Evolutionary conservation across 176 grass and related monocot genomes (phyloP).

Genomic region (Ampelocalamus luodianensis): DNA sequence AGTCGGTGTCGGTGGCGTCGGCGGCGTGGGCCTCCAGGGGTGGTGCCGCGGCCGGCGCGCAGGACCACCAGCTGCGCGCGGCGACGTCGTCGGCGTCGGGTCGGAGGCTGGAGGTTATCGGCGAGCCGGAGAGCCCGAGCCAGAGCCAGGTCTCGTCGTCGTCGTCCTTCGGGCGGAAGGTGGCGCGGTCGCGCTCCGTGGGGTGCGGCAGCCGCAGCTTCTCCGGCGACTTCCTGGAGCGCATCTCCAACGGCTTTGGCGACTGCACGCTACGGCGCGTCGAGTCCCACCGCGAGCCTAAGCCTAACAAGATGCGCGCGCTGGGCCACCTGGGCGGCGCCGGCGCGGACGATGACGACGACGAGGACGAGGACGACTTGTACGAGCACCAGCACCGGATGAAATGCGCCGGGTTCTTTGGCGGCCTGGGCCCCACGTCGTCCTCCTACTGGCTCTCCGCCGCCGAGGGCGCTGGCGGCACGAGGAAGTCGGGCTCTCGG

Average conservation of each 20-base stretch:
- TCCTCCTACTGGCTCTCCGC: conserved; percentile 77
- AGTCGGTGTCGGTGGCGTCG: conserved; percentile 50
- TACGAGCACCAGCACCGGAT: conserved; percentile 56
- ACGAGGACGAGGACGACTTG: conserved; percentile 31
- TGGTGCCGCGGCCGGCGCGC: background rate
- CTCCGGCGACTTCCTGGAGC: conserved; percentile 86
- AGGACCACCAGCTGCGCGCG: conserved; percentile 37
- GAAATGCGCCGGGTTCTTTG: conserved; percentile 72
- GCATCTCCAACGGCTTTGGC: conserved; percentile 80
- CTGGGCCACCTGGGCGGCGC: conserved; percentile 5
- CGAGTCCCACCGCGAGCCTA: conserved; percentile 78
- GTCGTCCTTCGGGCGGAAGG: conserved; percentile 79
- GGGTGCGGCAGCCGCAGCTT: conserved; percentile 85
- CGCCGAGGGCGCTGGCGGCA: conserved; percentile 28
- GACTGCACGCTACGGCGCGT: conserved; percentile 84
- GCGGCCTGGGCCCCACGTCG: conserved; percentile 55
- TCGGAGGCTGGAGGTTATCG: conserved; percentile 44
- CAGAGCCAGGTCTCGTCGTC: conserved; percentile 66
- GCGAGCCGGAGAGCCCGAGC: conserved; percentile 62
- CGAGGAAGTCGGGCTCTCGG: conserved; percentile 22
- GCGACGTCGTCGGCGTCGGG: background rate
- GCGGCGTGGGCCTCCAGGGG: conserved; percentile 41
- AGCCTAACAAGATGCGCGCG: conserved; percentile 47
- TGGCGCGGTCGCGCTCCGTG: conserved; percentile 78
- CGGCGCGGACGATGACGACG: conserved; percentile 35